A percentile compares a stretch with the other conserved stretches of the same genome.
These are phyloP conservation scores for Scleroderma bovista DNA, from an alignment of 768 basidiomycete species.

Conservation along the genomic window DNA sequence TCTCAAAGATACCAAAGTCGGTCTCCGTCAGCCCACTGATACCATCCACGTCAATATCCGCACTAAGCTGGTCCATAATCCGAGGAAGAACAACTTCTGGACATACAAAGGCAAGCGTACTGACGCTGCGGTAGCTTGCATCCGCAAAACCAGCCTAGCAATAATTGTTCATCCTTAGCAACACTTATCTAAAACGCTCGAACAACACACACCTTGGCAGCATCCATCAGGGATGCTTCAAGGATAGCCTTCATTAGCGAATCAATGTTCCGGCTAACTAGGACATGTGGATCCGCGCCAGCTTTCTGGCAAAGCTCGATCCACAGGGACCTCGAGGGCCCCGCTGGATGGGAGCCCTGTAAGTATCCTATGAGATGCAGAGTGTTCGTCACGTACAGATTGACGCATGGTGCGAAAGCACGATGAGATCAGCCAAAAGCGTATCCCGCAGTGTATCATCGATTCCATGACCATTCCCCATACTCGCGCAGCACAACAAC, in stretches of 20 bases:
- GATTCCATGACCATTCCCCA: slow-evolving; percentile 33
- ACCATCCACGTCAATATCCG: slow-evolving; percentile 56
- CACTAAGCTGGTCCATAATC: slow-evolving; percentile 58
- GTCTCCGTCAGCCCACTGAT: slow-evolving; percentile 61
- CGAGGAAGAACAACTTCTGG: slow-evolving; percentile 63
- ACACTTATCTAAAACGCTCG: background rate
- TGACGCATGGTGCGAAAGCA: slow-evolving; percentile 69
- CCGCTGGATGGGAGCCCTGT: too few species aligned
- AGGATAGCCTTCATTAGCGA: slow-evolving; percentile 45
- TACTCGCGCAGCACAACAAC: slow-evolving; percentile 46
- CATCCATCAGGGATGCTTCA: slow-evolving; percentile 35
- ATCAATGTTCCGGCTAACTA: slow-evolving; percentile 48
- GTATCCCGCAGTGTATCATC: slow-evolving; percentile 38
- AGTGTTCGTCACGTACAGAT: slow-evolving; percentile 46
- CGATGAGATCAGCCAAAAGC: slow-evolving; percentile 48
- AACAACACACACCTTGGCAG: slow-evolving; percentile 39
- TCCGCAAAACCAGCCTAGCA: slow-evolving; percentile 46
- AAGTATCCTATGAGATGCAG: too few species aligned
- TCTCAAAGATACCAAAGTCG: slow-evolving; percentile 82
- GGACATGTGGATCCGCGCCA: slow-evolving; percentile 55
- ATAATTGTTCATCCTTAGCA: background rate
- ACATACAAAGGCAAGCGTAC: slow-evolving; percentile 76
- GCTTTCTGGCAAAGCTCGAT: slow-evolving; percentile 77
- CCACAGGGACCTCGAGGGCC: slow-evolving; percentile 41
- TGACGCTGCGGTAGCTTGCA: slow-evolving; percentile 69